Percentiles rank a stretch among this genome's conserved stretches.
Evolutionary conservation across 108 stramenopile species (phyloP).

Genomic region (Parmales sp.): DNA sequence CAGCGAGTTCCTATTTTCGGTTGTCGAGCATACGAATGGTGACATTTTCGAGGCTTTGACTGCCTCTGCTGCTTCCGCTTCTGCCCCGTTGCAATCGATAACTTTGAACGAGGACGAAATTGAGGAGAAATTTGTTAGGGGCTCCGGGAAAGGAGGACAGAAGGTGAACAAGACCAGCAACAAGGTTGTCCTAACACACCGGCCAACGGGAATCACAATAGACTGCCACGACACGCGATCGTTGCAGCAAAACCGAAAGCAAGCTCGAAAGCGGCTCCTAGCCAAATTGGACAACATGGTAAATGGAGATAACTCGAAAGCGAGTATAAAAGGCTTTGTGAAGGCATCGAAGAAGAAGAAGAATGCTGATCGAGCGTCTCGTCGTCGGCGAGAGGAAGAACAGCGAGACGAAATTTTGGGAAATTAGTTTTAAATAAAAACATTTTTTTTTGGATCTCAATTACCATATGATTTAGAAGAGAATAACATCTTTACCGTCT

Average conservation of each 20-base stretch:
- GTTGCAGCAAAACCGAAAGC: conserved; percentile 75
- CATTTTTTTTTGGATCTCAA: too few relatives aligned
- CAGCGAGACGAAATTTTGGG: too few relatives aligned
- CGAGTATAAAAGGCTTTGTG: conserved; percentile 32
- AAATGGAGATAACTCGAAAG: conserved; percentile 53
- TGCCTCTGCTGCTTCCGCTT: too few relatives aligned
- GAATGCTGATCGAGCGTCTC: too few relatives aligned
- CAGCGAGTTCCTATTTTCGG: too few relatives aligned
- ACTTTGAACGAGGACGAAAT: conserved; percentile 48
- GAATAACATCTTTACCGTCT: too few relatives aligned
- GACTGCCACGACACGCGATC: conserved; percentile 79
- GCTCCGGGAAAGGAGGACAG: conserved; percentile 36
- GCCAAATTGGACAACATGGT: conserved; percentile 66
- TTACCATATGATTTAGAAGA: too few relatives aligned
- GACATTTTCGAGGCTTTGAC: too few relatives aligned
- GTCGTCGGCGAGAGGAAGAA: too few relatives aligned
- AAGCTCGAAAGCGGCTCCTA: conserved; percentile 63
- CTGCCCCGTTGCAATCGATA: too few relatives aligned
- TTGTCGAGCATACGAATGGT: too few relatives aligned
- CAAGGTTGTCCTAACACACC: conserved; percentile 59
- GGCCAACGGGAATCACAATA: conserved; percentile 56
- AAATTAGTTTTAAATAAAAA: too few relatives aligned
- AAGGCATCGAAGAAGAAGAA: conserved; percentile 48
- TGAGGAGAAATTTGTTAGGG: conserved; percentile 67
- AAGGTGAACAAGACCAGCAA: conserved; percentile 67